Conservation (phyloP, 768 basidiomycete species). For the Agrocybe chaxingu region DNA sequence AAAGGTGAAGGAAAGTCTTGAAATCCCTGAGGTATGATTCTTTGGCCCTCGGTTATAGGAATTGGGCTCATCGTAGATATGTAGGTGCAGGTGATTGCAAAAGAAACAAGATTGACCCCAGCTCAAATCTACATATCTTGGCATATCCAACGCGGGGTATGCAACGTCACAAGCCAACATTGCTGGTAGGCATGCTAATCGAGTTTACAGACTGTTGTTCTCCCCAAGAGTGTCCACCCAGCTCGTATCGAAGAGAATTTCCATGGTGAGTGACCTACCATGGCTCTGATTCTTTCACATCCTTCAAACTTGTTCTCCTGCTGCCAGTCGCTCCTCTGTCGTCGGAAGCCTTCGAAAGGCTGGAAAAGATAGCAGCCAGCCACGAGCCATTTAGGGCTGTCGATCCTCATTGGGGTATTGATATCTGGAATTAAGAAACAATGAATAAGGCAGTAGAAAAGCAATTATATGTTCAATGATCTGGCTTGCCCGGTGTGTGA, state of each 20-base stretch:
- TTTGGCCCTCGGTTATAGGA: background rate
- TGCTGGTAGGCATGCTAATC: background rate
- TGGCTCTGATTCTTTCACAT: background rate
- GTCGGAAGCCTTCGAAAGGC: slow-evolving; percentile 34
- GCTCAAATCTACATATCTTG: slow-evolving; percentile 75
- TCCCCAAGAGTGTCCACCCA: slow-evolving; percentile 77
- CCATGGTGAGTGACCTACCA: slow-evolving; percentile 36
- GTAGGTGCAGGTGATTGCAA: slow-evolving; percentile 55
- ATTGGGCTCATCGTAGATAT: background rate
- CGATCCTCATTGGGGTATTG: slow-evolving; percentile 65
- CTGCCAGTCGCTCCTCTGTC: slow-evolving; percentile 33
- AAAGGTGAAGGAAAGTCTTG: slow-evolving; percentile 54
- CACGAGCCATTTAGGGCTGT: slow-evolving; percentile 54
- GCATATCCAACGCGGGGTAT: slow-evolving; percentile 73
- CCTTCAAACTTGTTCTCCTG: background rate
- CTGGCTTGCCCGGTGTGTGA: too few species aligned
- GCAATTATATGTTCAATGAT: background rate
- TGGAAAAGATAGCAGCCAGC: slow-evolving; percentile 49
- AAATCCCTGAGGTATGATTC: slow-evolving; percentile 47
- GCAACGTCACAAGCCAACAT: slow-evolving; percentile 16
- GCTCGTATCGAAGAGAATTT: slow-evolving; percentile 69
- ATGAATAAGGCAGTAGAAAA: background rate
- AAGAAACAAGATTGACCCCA: slow-evolving; percentile 65
- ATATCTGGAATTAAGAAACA: slow-evolving; percentile 51
- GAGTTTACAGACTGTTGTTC: slow-evolving; percentile 51